Evolutionary conservation across 202 grass and related monocot genomes (phyloP), one percentile per base, ranked within the genome.

Genomic region (Eragrostis tef): DNA sequence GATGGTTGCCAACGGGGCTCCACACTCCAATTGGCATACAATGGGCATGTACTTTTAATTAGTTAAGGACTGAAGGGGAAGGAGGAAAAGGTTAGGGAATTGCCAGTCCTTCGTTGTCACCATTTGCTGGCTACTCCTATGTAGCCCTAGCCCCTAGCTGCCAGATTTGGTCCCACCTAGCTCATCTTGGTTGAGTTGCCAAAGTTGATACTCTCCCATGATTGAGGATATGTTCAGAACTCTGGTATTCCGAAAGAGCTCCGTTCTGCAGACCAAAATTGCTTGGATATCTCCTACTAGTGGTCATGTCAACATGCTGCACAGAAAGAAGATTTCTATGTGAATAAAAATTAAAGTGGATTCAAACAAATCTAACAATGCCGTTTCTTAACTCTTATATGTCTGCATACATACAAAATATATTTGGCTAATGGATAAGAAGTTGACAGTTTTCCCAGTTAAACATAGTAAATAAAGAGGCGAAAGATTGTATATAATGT

Each of bases 261-360:
- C 87, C 87, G 52, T 75, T 87, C 22, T 87, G 93, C 87, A 64
- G 50, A 75, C 44, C 70, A 71, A 75, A 84, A 84, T 81, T 86
- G 64, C 67, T 77, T 71, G 63, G 71, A 83, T 90, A 79, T 79
- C 85, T 93, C 81, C 86, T 91, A 60, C 67, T 62, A 83, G 58
- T 81, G 51, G 45, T 46, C 65, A 75, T 70, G 54, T 87, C 82
- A 83, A 65, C 75, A 78, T 79, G 78, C 92, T 94, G 87, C 67
- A 83, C 60, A 17, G 22, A 74, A 85, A 31, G 16, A 31, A 21
- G 46, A 3, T 6, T 52, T 57, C 31, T 73, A 54, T 75, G 46
- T 86, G 34, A 90, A 69, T 7, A 62, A 8, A n/a, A 59, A 79
- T 46, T 75, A 62, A 79, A 64, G 44, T 74, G 57, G 7, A 64